These are phyloP conservation scores for Plantago coronopus DNA, from an alignment of 305 asterid species.

Conservation along the genomic window DNA sequence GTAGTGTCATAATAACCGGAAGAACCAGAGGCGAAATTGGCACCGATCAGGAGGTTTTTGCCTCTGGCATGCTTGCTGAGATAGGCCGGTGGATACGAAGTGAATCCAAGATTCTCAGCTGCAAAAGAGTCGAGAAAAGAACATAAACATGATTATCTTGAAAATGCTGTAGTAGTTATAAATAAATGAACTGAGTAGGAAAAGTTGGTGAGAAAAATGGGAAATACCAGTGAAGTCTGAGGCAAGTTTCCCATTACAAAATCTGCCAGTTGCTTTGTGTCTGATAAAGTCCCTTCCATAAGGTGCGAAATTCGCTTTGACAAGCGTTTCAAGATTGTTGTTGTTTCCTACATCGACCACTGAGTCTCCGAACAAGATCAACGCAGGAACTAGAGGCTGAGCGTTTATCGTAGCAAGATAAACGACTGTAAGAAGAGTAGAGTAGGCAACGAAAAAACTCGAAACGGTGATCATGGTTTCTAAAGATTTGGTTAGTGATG, in stretches of 20 bases:
- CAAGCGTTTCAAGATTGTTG: constrained; percentile 66
- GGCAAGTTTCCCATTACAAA: constrained; percentile 89
- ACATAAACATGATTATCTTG: neutral
- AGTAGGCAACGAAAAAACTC: constrained; percentile 9
- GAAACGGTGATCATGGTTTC: constrained; percentile 20
- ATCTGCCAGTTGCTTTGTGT: constrained; percentile 72
- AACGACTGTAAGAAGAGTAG: constrained; percentile 16
- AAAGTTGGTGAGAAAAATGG: constrained; percentile 16
- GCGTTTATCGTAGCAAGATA: constrained; percentile 22
- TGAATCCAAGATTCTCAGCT: constrained; percentile 87
- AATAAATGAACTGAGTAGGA: neutral
- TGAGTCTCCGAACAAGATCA: constrained; percentile 72
- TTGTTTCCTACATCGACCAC: constrained; percentile 78
- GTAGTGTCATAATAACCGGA: constrained; percentile 79
- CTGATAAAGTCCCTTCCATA: constrained; percentile 72
- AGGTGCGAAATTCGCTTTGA: constrained; percentile 79
- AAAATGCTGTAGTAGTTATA: too few species aligned
- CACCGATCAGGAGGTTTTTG: constrained; percentile 56
- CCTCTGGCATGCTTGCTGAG: constrained; percentile 59
- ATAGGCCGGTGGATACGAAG: constrained; percentile 66
- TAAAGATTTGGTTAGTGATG: neutral
- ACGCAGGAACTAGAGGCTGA: constrained; percentile 75
- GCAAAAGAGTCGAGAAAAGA: constrained; percentile 20
- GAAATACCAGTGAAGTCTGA: constrained; percentile 70
- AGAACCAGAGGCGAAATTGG: constrained; percentile 83